phyloP scores from a whole-genome alignment of 129 eudicot species.

The Daucus carota region DH1_v3.0 NC_030382.2:41668501-41669000 shows the following conservation, averaged over 20 bases:
- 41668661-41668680: neutral
- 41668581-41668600: slow-evolving; percentile 58
- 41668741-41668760: slow-evolving; percentile 45
- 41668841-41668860: slow-evolving; percentile 82
- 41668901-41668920: neutral
- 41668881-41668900: slow-evolving; percentile 52
- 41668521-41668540: slow-evolving; percentile 76
- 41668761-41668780: slow-evolving; percentile 64
- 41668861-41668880: slow-evolving; percentile 78
- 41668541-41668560: slow-evolving; percentile 86
- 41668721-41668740: slow-evolving; percentile 37
- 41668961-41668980: slow-evolving; percentile 1
- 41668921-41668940: neutral
- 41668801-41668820: slow-evolving; percentile 65
- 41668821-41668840: slow-evolving; percentile 84
- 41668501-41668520: slow-evolving; percentile 94
- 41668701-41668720: no score
- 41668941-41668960: slow-evolving; percentile 3
- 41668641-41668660: neutral
- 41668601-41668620: slow-evolving; percentile 36
- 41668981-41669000: slow-evolving; percentile 49
- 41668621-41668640: neutral
- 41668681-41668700: slow-evolving; percentile 10
- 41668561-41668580: slow-evolving; percentile 70
- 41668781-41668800: slow-evolving; percentile 65